A percentile compares a stretch with the other conserved stretches of the same genome.
These are phyloP conservation scores for Phytophthora litchii DNA, from an alignment of 352 stramenopile species.

Conservation along the genomic window DNA sequence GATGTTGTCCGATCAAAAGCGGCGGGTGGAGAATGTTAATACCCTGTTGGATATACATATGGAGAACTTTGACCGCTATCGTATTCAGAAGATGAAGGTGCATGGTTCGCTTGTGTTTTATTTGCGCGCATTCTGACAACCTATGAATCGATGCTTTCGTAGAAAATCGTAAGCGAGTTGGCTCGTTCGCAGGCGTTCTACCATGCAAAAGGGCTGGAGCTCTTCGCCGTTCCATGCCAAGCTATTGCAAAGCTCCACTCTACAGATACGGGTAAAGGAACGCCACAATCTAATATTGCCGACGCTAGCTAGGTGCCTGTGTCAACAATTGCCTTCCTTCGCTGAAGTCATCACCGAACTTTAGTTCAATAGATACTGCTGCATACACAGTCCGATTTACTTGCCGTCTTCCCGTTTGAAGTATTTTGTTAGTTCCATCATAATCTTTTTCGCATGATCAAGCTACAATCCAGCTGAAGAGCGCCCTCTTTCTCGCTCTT, in stretches of 20 bases:
- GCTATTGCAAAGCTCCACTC: constrained; percentile 44
- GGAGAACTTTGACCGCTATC: constrained; percentile 74
- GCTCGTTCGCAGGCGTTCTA: constrained; percentile 78
- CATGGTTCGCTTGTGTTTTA: neutral
- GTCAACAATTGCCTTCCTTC: too few relatives aligned
- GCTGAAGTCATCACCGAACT: too few relatives aligned
- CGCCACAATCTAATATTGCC: constrained; percentile 14
- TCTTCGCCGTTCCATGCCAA: constrained; percentile 65
- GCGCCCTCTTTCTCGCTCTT: constrained; percentile 43
- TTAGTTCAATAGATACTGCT: too few relatives aligned
- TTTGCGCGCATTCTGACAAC: neutral
- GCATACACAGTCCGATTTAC: neutral
- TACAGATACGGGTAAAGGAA: constrained; percentile 14
- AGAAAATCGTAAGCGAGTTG: constrained; percentile 82
- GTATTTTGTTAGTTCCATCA: neutral
- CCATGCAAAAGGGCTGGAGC: constrained; percentile 76
- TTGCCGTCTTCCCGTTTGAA: neutral
- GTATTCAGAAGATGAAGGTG: constrained; percentile 83
- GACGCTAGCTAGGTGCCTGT: constrained; percentile 8
- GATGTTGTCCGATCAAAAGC: constrained; percentile 84
- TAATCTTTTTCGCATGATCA: too few relatives aligned
- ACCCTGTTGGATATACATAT: constrained; percentile 74
- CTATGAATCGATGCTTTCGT: neutral
- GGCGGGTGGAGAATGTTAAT: constrained; percentile 85
- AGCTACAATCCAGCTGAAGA: constrained; percentile 30